phyloP scores from a whole-genome alignment of 164 flowering plant species.

The Dillenia suffruticosa region DNA sequence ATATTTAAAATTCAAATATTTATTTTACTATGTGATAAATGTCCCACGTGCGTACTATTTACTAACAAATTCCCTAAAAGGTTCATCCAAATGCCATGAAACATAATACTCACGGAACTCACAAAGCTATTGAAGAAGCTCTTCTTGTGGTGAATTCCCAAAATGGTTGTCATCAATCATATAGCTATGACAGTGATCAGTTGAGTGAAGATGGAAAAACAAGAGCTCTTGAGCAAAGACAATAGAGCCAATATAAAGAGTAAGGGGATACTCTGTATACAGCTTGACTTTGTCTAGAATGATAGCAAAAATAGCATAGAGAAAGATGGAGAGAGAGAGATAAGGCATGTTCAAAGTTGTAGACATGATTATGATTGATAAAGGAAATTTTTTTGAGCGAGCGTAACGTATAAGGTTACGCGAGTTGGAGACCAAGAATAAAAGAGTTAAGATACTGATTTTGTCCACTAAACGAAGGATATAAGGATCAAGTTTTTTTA shows the following conservation, averaged over 20 bases:
- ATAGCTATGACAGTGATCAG: conserved; percentile 42
- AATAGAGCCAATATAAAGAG: conserved; percentile 41
- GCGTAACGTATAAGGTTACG: too few relatives aligned
- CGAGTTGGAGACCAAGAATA: too few relatives aligned
- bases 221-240: conserved; percentile 69
- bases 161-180: conserved; percentile 47
- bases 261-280: conserved; percentile 25
- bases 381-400: too few relatives aligned
- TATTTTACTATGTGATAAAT: too few relatives aligned
- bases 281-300: conserved; percentile 22
- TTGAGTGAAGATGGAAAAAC: conserved; percentile 58
- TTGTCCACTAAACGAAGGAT: too few relatives aligned
- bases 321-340: conserved; percentile 28
- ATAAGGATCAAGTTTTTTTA: too few relatives aligned
- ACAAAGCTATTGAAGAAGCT: conserved; percentile 67
- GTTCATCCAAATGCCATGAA: conserved; percentile 76
- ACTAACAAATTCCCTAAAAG: conserved; percentile 67
- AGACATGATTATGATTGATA: too few relatives aligned
- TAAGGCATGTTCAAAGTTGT: conserved; percentile 37
- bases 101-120: conserved; percentile 61
- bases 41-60: too few relatives aligned
- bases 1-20: too few relatives aligned
- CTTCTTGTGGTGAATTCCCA: conserved; percentile 41
- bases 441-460: too few relatives aligned
- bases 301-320: conserved; percentile 27